Evolutionary conservation across 2,329 filamentous ascomycete species (phyloP), one percentile per base, ranked within the genome.

Genomic region (Hymenoscyphus infarciens): DNA sequence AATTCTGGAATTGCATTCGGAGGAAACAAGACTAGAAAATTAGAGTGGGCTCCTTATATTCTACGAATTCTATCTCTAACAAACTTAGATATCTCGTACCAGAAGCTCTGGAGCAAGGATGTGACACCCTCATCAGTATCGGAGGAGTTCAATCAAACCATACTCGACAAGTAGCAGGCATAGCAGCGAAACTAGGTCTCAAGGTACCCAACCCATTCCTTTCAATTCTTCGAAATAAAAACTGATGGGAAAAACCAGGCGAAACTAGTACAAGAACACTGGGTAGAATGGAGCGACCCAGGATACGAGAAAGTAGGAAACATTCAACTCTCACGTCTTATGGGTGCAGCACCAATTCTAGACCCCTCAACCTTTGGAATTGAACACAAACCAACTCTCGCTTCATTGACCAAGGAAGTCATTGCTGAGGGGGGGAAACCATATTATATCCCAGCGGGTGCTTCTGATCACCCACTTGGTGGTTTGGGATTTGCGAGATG

Each of bases 381-480:
- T 67, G 85, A 85, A 74, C 87, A 90, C 76, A 89, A 89, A 75
- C 74, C 76, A 0, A 87, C 85, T 0, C 79, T 87, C 3, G 78
- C 80, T 57, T 74, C 78, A 1, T 77, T 88, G 3, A 79, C 81
- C 52, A 75, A 81, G 15, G 83, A 87, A 70, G 80, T 87, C 16
- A 75, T 78, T 62, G 73, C 69, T 0, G 72, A 72, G 1, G 87
- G 86, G 0, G 80, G 81, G 42, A 86, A 83, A 72, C 86, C 88
- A 0, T 91, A 90, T 71, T 88, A 87, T 71, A 89, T 91, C 66
- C 88, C 88, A 3, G 87, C 87, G 0, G 88, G 88, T 0, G 87
- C 87, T 1, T 88, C 84, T 0, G 87, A 90, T 72, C 88, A 91
- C 72, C 85, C 86, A 0, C 78, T 90, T 0, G 88, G 88, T 2